Evolutionary conservation across 768 basidiomycete genomes (phyloP), one percentile per base, ranked within the genome.

Genomic region (Lactarius evosmus): DNA sequence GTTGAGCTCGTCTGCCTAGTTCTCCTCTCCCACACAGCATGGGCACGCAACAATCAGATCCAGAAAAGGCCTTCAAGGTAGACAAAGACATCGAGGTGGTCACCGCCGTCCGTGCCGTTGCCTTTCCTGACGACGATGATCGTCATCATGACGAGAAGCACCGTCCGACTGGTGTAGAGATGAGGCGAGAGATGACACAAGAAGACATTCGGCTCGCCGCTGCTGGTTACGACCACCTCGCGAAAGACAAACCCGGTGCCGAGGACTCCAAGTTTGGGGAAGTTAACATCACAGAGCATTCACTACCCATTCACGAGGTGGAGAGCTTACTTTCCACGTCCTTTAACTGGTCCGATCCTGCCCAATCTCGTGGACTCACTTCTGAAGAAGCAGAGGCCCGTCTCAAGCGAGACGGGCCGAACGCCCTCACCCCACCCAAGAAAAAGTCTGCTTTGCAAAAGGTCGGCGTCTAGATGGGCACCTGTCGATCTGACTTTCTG

Each of bases 201-300:
- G 86, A 87, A 70, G 85, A 87, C 62, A 82, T 79, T 67, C 83
- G 85, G 55, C 80, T 88, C 54, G 84, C 85, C 16, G 84, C 82
- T 2, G 86, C 86, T n/a, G 85, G 85, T 2, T 88, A 88, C 70
- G 84, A 84, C 56, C 84, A 86, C 69, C 76, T 88, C 30, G 75
- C 81, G 33, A 76, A 78, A 63, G 75, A 79, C 58, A 81, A 82
- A 65, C 68, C 70, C 59, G 46, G 54, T 44, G 67, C 76, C 52
- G 73, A 75, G 46, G 69, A 72, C 33, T 58, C 72, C 8, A 67
- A 74, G 41, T 67, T 75, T 25, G 74, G 80, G 51, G 74, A 81
- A 40, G 80, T 84, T 69, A 86, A 88, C 68, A 83, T 88, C 49
- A 71, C 74, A 7, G 87, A 87, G 69, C 87, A 87, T 72, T 71